Percentiles rank a stretch among this genome's conserved stretches.
phyloP scores from a whole-genome alignment of 164 flowering plant genomes.

The Santalum album region DNA sequence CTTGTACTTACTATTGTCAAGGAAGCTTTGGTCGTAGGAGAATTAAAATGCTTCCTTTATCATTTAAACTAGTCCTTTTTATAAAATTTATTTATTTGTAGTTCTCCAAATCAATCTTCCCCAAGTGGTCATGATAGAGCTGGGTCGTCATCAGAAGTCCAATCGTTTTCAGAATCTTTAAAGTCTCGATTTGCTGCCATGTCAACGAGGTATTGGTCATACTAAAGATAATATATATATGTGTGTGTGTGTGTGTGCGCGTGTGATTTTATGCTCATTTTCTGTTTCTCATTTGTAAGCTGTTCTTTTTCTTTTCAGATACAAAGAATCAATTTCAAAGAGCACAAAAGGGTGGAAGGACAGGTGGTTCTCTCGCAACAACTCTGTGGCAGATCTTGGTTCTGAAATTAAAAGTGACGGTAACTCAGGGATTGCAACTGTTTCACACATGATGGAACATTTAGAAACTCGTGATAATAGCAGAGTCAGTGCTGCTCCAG shows the following conservation, averaged over 20 bases:
- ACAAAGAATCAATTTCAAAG: slow-evolving; percentile 58
- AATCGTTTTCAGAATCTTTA: slow-evolving; percentile 19
- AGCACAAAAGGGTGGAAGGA: slow-evolving; percentile 63
- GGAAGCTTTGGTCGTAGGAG: too few species aligned
- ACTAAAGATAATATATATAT: background rate
- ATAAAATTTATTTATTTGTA: slow-evolving; percentile 4
- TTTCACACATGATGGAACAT: slow-evolving; percentile 37
- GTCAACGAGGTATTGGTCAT: slow-evolving; percentile 23
- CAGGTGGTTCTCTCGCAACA: slow-evolving; percentile 47
- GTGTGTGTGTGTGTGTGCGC: background rate
- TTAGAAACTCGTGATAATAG: slow-evolving; percentile 29
- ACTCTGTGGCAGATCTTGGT: slow-evolving; percentile 34
- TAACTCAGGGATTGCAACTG: slow-evolving; percentile 36
- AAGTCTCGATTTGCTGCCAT: slow-evolving; percentile 36
- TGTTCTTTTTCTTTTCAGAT: slow-evolving; percentile 21
- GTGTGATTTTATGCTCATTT: background rate
- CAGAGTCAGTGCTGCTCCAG: slow-evolving; percentile 13
- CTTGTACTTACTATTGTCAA: too few species aligned
- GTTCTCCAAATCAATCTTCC: background rate
- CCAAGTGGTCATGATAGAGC: slow-evolving; percentile 5
- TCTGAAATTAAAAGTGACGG: slow-evolving; percentile 44
- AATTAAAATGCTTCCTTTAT: too few species aligned
- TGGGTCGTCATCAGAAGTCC: background rate
- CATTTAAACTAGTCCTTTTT: background rate
- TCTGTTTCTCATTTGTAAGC: background rate